Evolutionary conservation across 441 rosid genomes (phyloP), one percentile per base, ranked within the genome.

Genomic region (Theobroma grandiflorum): DNA sequence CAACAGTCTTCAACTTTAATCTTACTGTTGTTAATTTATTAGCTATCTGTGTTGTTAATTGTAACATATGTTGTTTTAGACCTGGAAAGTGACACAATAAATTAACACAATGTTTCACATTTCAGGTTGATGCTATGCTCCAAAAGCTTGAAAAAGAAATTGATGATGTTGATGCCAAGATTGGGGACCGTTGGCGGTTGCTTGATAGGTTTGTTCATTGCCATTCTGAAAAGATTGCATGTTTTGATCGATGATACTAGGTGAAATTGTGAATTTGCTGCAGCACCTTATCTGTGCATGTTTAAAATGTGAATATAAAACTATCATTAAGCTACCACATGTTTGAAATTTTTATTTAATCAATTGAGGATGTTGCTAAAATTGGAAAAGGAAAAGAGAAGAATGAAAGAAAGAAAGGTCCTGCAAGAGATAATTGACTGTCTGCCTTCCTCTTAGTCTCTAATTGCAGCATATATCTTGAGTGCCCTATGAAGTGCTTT

Each of bases 101-200:
- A 16, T 71, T 50, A 71, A 52, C n/a, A 77, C 65, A 22, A 52
- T 61, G 76, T 58, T 84, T 33, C 26, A 72, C 71, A 63, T 87
- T 77, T 84, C 83, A 94, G 97, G 98, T 95, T n/a, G 99, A 94
- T 79, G 86, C 91, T 9, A 92, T 95, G 99, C 98, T 95, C 77
- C 98, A 95, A 67, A 94, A 92, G 80, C 94, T 95, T 33, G 98
- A 94, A 82, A 95, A 93, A 75, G 99, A 95, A 91, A 95, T 95
- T 76, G 98, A 95, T 78, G 95, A 92, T 70, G 98, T 95, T 35
- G 98, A 93, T 81, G 93, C 92, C 78, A 92, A 93, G 91, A 95
- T 95, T 80, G 98, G 98, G 50, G 93, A 91, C 84, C 91, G 92
- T 38, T 95, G 99, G 99, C 83, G 95, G 74, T 85, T 94, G 74